Percentiles rank a stretch among this genome's conserved stretches.
Evolutionary conservation across 2,329 filamentous ascomycete genomes (phyloP).

Genomic region (Trichoderma asperellum): DNA sequence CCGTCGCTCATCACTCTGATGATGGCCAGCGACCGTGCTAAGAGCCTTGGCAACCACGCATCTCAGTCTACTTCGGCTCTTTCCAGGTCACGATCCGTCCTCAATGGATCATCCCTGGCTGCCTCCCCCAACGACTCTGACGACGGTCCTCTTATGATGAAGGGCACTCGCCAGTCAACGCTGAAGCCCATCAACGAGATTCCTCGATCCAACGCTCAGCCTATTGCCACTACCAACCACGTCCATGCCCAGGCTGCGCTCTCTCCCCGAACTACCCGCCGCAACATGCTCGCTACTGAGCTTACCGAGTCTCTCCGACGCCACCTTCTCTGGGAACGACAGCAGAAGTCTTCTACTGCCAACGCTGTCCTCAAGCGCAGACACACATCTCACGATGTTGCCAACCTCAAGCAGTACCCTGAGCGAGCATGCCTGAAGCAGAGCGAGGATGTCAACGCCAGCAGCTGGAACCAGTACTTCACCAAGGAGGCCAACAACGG

Average conservation of each 20-base stretch:
- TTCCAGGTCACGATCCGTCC: constrained; percentile 61
- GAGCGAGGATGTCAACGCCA: constrained; percentile 66
- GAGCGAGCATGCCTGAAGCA: constrained; percentile 65
- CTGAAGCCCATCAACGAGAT: constrained; percentile 64
- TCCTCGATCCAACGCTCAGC: constrained; percentile 70
- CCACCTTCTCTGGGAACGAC: constrained; percentile 91
- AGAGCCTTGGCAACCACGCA: constrained; percentile 69
- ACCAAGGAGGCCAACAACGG: constrained; percentile 69
- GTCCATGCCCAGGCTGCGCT: constrained; percentile 71
- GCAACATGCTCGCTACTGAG: constrained; percentile 95
- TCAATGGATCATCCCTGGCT: constrained; percentile 49
- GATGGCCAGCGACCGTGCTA: constrained; percentile 74
- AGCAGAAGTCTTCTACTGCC: constrained; percentile 88
- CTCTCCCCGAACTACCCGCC: constrained; percentile 86
- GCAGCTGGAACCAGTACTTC: constrained; percentile 85
- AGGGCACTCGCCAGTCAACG: constrained; percentile 55
- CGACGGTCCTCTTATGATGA: constrained; percentile 67
- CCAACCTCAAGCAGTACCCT: constrained; percentile 82
- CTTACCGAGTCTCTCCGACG: constrained; percentile 90
- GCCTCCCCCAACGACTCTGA: constrained; percentile 62
- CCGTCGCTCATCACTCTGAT: constrained; percentile 88
- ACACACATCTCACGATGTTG: constrained; percentile 88
- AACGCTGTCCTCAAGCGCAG: constrained; percentile 87
- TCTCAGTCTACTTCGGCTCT: constrained; percentile 71
- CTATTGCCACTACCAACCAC: constrained; percentile 75